phyloP scores from a whole-genome alignment of 208 protist species.

The Vickermania spadyakhi region DNA sequence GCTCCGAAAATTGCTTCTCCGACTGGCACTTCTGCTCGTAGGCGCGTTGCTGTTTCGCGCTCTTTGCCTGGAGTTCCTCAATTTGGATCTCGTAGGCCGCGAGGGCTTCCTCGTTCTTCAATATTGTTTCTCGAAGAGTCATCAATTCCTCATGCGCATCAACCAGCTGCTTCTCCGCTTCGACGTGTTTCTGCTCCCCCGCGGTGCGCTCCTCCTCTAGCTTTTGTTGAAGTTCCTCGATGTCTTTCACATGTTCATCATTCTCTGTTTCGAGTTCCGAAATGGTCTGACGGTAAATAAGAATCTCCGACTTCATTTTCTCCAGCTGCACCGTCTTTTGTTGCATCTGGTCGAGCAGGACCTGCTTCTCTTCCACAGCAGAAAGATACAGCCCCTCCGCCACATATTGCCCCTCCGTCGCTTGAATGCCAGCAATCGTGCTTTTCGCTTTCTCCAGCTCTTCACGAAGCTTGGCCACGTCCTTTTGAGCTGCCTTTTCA shows the following conservation, averaged over 20 bases:
- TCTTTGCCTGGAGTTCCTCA: constrained; percentile 33
- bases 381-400: constrained; percentile 58
- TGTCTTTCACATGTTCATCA: constrained; percentile 74
- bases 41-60: constrained; percentile 42
- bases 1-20: constrained; percentile 15
- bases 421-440: constrained; percentile 18
- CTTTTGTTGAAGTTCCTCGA: constrained; percentile 55
- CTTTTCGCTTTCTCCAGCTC: constrained; percentile 35
- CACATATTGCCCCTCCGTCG: constrained; percentile 38
- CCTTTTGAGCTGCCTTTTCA: constrained; percentile 33
- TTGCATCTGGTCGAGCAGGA: constrained; percentile 32
- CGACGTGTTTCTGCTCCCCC: constrained; percentile 29
- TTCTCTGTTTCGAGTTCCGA: constrained; percentile 71
- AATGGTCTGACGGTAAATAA: constrained; percentile 82
- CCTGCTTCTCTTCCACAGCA: constrained; percentile 37
- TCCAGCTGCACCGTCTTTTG: constrained; percentile 45
- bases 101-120: constrained; percentile 9
- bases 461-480: constrained; percentile 27
- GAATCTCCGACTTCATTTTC: constrained; percentile 80
- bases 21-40: constrained; percentile 57
- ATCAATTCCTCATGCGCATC: constrained; percentile 20
- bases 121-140: constrained; percentile 5
- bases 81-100: constrained; percentile 16
- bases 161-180: constrained; percentile 33
- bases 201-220: constrained; percentile 40